Evolutionary conservation across 495 filamentous ascomycete species (phyloP).

Genomic region (Acidomyces sp.): DNA sequence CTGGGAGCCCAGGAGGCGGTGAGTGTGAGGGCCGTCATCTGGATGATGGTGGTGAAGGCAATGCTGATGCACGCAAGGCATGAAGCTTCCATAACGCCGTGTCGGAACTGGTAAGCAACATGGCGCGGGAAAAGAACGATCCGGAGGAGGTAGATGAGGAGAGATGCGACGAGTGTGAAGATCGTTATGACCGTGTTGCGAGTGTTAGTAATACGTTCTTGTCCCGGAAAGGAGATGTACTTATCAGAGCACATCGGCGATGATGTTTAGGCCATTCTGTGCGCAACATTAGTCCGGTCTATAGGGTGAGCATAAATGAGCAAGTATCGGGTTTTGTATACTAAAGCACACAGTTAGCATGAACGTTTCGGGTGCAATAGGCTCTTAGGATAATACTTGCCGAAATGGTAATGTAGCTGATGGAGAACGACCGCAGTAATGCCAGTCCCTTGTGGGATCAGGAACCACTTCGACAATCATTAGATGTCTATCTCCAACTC

Average conservation of each 20-base stretch:
- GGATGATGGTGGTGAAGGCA: conserved; percentile 1
- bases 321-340: not conserved
- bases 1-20: not conserved
- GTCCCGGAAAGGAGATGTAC: too few relatives aligned
- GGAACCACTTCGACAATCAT: not conserved
- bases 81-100: not conserved
- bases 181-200: conserved; percentile 3
- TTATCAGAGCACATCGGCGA: not conserved
- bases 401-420: conserved; percentile 2
- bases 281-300: too few relatives aligned
- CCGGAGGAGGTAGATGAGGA: not conserved
- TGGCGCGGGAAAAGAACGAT: conserved; percentile 1
- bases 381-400: not conserved
- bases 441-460: conserved; percentile 3
- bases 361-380: not conserved
- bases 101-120: not conserved
- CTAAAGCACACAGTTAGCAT: not conserved
- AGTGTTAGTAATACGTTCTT: too few relatives aligned
- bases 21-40: not conserved
- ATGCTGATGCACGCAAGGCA: not conserved
- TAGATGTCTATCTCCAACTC: not conserved
- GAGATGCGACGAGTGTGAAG: not conserved
- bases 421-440: conserved; percentile 1
- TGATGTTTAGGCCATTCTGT: not conserved
- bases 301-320: not conserved